Evolutionary conservation across 2,329 filamentous ascomycete genomes (phyloP), one percentile per base, ranked within the genome.

Genomic region (Aurifilum marmelostoma): DNA sequence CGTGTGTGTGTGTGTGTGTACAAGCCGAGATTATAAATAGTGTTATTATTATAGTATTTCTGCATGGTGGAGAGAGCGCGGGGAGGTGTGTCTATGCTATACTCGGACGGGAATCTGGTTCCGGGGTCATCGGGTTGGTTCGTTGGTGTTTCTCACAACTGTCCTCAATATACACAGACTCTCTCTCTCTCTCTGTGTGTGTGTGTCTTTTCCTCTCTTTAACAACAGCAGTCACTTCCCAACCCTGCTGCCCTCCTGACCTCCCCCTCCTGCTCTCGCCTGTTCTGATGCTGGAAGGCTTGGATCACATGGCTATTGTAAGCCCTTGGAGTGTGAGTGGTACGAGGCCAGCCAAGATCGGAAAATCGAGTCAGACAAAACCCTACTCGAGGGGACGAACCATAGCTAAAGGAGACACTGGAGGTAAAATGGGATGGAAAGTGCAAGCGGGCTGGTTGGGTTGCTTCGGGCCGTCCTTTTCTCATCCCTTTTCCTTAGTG

Each of bases 401-500:
- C 34, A 34, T 34, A 8, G 4, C 34, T 34, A 34, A 34, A 8
- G 8, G 34, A 34, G 34, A 34, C 4, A 34, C 34, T 34, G 4
- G 34, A 8, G 34, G 8, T 34, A 34, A 34, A 8, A 34, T 4
- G 8, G 34, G 34, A 8, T 8, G 8, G 34, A 56, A 34, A 34
- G 21, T 5, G 37, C 60, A n/a, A 29, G 39, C 37, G n/a, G n/a
- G 29, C 16, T 41, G 34, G 8, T 34, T n/a, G n/a, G 34, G 34
- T 43, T 47, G 43, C 41, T 50, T 47, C 61, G 61, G 61, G 39
- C 61, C 61, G 61, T 47, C 41, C 61, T 43, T 21, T 47, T 18
- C 41, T 43, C 41, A 32, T 63, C 61, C 61, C 61, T 47, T 63
- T 50, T 63, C 24, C 34, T n/a, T 63, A 63, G 61, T 34, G 61